Conservation (phyloP, 2,329 filamentous ascomycete species). For the Neoscytalidium dimidiatum region DNA sequence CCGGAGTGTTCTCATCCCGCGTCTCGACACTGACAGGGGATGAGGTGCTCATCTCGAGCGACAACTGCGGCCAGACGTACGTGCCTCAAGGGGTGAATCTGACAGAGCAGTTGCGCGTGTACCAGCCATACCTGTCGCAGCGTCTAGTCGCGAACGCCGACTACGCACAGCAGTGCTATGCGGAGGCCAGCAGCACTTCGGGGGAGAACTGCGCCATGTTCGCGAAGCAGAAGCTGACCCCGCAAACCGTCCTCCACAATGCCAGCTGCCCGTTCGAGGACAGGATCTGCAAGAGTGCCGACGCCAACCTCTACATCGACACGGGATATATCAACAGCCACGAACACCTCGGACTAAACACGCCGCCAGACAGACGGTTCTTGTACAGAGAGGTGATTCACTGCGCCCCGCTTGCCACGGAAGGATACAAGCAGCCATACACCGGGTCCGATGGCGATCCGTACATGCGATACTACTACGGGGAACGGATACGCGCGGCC, state of each 20-base stretch:
- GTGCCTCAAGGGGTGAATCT: neutral
- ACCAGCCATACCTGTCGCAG: neutral
- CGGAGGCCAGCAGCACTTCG: neutral
- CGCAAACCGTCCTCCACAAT: constrained; percentile 19
- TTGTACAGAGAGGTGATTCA: constrained; percentile 25
- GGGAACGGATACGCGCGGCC: neutral
- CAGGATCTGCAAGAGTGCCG: constrained; percentile 24
- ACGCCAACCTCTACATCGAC: constrained; percentile 27
- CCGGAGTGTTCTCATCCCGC: neutral
- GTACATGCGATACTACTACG: constrained; percentile 20
- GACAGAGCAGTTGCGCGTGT: neutral
- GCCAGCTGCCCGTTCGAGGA: constrained; percentile 26
- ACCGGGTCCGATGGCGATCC: neutral
- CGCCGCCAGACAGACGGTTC: constrained; percentile 25
- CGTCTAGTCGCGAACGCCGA: neutral
- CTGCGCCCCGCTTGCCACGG: constrained; percentile 27
- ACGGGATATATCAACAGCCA: constrained; percentile 29
- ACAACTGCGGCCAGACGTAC: neutral
- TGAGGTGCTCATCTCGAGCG: neutral
- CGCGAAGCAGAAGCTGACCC: neutral
- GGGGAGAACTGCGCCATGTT: neutral
- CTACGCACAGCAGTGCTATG: neutral
- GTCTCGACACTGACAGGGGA: neutral
- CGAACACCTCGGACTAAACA: constrained; percentile 29
- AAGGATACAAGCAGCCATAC: constrained; percentile 21